Base-by-base conservation (phyloP, 805 yeast genomes). In the Spathaspora arborariae region DNA sequence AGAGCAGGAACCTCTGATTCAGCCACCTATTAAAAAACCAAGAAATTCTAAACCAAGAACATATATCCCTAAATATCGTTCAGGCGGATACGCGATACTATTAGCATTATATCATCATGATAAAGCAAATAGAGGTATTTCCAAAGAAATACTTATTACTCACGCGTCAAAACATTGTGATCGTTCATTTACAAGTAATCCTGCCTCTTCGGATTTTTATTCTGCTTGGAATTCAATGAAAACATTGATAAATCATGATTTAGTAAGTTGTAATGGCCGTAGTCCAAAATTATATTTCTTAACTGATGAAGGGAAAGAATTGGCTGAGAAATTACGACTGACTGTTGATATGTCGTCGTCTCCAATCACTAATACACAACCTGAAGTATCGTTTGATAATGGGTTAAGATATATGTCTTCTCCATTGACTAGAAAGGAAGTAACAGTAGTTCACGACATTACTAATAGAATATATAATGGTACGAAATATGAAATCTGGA, bases 81-180 rank as follows among this genome's bases (percentile, higher is more conserved):
- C 94, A 0, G 97, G 97, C 1, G 95, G 87, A 0, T 91, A 87
- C 67, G 96, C 94, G 0, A 85, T 90, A 7, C 56, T 90, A 16
- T 50, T 88, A 16, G 82, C 83, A 0, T 64, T 90, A 2, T 65
- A 72, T 42, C 70, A 78, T 39, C 61, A 58, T 21, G 89, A 83
- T 55, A 60, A 65, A 3, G 55, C 63, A 1, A 62, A 73, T 18
- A 57, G 62, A n/a, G 96, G 96, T 0, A 56, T 87, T 55, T 73
- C 82, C 3, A 85, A 80, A 56, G 79, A 78, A 9, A 84, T 80
- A 34, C 75, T 90, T 5, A 67, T 78, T 2, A 56, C 70, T 8
- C 55, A 61, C 15, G 96, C 87, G 0, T 61, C 78, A 1, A 75
- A 72, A 7, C 82, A 68, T 57, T 79, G 85, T 46, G 81, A 80